Evolutionary conservation across 148 eudicot species (phyloP).

Genomic region (Selenicereus undatus): DNA sequence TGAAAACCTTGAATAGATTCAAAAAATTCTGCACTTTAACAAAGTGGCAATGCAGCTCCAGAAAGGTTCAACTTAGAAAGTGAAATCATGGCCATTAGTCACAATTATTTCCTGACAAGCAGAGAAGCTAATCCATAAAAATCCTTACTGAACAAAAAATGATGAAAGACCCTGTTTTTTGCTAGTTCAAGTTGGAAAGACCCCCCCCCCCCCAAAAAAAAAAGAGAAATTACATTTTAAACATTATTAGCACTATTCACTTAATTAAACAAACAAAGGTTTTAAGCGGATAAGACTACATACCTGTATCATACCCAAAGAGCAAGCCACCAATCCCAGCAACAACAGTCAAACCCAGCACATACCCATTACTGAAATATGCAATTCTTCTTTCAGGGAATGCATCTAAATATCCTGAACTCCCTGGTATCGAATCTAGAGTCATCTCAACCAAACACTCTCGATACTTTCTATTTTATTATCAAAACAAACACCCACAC

Average conservation of each 20-base stretch:
- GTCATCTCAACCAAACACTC: constrained; percentile 32
- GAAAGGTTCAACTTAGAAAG: too few species aligned
- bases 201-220: too few species aligned
- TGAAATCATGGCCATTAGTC: too few species aligned
- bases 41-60: too few species aligned
- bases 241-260: neutral
- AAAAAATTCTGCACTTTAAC: too few species aligned
- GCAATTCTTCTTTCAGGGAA: constrained; percentile 49
- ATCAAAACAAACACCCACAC: neutral
- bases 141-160: neutral
- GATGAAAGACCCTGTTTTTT: too few species aligned
- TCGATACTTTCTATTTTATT: neutral
- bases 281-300: neutral
- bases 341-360: constrained; percentile 73
- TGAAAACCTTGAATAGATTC: too few species aligned
- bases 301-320: constrained; percentile 68
- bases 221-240: neutral
- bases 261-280: neutral
- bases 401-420: constrained; percentile 62
- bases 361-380: constrained; percentile 77
- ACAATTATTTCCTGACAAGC: neutral
- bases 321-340: constrained; percentile 95
- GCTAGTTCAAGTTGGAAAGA: too few species aligned
- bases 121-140: too few species aligned
- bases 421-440: constrained; percentile 48